A percentile compares a stretch with the other conserved stretches of the same genome.
Conservation (phyloP, 2,329 filamentous ascomycete species). For the Colletotrichum horii region DNA sequence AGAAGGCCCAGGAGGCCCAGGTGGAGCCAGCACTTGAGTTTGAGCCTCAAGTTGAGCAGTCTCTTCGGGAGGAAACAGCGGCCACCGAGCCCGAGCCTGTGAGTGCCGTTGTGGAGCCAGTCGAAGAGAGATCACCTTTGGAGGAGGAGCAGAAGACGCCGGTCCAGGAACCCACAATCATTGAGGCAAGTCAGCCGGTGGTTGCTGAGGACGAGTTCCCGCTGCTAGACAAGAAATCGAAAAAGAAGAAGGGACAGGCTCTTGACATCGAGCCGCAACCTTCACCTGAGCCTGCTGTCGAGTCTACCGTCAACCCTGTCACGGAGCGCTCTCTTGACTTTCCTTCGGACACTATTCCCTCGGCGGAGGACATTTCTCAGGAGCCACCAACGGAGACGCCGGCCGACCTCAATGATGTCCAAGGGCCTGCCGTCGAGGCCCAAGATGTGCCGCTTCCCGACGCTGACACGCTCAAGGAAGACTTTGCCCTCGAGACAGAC, state of each 20-base stretch:
- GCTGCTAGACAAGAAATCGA: neutral
- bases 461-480: neutral
- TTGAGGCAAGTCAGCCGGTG: neutral
- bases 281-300: conserved; percentile 14
- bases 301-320: neutral
- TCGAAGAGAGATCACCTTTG: neutral
- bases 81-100: neutral
- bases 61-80: neutral
- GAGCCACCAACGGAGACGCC: neutral
- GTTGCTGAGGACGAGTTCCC: neutral
- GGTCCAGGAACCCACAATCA: neutral
- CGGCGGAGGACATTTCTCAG: neutral
- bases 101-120: neutral
- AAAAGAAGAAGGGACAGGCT: conserved; percentile 11
- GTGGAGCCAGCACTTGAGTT: neutral
- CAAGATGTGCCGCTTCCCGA: neutral
- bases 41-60: neutral
- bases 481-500: neutral
- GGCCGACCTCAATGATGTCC: neutral
- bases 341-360: neutral
- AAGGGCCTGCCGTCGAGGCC: neutral
- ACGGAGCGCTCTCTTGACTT: neutral
- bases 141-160: neutral
- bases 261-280: conserved; percentile 20
- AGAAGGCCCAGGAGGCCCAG: neutral